Base-by-base conservation (phyloP, 768 basidiomycete species). In the Chalciporus sphaerocephalus region DNA sequence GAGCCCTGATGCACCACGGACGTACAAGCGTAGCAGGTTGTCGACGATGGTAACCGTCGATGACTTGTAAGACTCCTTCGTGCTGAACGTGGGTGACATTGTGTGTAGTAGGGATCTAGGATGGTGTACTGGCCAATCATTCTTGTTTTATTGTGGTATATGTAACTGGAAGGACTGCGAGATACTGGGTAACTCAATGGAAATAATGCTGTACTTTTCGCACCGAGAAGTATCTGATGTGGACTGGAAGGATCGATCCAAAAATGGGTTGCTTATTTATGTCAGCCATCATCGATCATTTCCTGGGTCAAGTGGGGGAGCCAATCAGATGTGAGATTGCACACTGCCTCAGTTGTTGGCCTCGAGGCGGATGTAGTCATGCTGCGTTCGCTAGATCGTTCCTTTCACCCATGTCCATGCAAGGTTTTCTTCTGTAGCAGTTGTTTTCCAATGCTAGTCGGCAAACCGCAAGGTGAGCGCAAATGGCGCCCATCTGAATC, bases 1-100 rank as follows among this genome's bases (percentile, higher is more conserved):
- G 11, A 52, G 60, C 24, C 54, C 40, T 17, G 60, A 59, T 6
- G 53, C 35, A 24, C 68, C 68, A 24, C 68, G 61, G 52, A 60
- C 63, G 51, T 81, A 81, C 51, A 71, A 75, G 52, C 75, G 72
- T 53, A 81, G 80, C 50, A 65, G 75, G 32, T 58, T 81, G 47
- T 79, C 76, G 54, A 71, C 67, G 50, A 72, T 73, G 54, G 67
- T 79, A n/a, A 73, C 65, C 27, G 66, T 74, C 32, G 78, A 78
- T 17, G 65, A 65, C 25, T 36, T 60, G 24, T 65, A 37, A 57
- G 50, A 57, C 10, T 33, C 37, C 21, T 44, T 47, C 50, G 50
- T 52, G 52, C 55, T 48, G 59, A 52, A 11, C 56, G 40, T 36
- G 50, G 25, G 13, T n/a, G 21, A 36, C 25, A 13, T 38, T 38